Base-by-base conservation (phyloP, 2,329 filamentous ascomycete genomes). In the Gremmenia infestans region DNA sequence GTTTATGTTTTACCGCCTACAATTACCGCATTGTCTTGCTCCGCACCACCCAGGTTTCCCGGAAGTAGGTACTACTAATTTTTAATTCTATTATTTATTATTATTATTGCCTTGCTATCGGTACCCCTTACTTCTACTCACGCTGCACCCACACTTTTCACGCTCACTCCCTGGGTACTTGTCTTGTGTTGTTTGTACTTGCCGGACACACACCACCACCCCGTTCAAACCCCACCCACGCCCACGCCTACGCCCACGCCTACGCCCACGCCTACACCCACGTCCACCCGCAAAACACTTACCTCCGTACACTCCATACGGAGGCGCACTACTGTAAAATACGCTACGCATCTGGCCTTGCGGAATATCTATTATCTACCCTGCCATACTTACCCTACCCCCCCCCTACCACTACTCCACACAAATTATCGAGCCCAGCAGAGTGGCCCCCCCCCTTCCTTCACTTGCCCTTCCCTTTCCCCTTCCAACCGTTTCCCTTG, bases 201-300 rank as follows among this genome's bases (percentile, higher is more conserved):
- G 28, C 46, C 49, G 50, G 46, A 54, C 53, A 55, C 48, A 47
- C 42, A 49, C 49, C 37, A 32, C 28, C 28, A 19, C 28, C 8
- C 8, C 8, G 28, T 32, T 32, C 28, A 9, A 9, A 11, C 39
- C 40, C 47, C 48, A 52, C 49, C 48, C 54, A 55, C 49, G 43
- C 52, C 40, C 49, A 42, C 48, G 15, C 48, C 47, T 37, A 22
- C 40, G 2, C 50, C n/a, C 37, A 39, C 36, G 12, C n/a, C 19
- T 1, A 32, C 48, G 15, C 19, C 23, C 23, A 25, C 23, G 5
- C 23, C 50, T 19, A 42, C 17, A 19, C 39, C 39, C 53, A 28
- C 53, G 45, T 40, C 40, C 49, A 6, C 39, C 15, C 39, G 12
- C 37, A 40, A 17, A 17, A 19, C 14, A n/a, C 15, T 15, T 15